These are phyloP conservation scores for Secale cereale DNA, from an alignment of 176 grass and related monocot genomes.

Conservation along the genomic window DNA sequence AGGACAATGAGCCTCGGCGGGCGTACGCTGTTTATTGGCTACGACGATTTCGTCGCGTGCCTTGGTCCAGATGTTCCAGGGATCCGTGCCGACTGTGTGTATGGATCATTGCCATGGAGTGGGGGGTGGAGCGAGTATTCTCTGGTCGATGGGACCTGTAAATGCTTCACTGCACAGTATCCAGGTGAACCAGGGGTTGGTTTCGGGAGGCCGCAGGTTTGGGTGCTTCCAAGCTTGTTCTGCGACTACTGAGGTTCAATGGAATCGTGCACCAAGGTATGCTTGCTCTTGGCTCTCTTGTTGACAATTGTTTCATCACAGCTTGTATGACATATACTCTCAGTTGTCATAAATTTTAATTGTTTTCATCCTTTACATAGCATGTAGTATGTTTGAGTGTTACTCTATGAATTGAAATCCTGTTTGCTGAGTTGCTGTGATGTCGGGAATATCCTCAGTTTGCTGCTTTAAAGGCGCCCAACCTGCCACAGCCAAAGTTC, in stretches of 20 bases:
- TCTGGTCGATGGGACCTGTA: slow-evolving; percentile 15
- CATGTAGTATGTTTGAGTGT: not conserved
- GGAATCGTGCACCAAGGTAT: not conserved
- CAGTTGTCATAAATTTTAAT: not conserved
- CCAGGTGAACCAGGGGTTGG: slow-evolving; percentile 23
- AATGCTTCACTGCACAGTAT: slow-evolving; percentile 19
- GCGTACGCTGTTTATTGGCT: slow-evolving; percentile 37
- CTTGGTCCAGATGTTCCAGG: slow-evolving; percentile 20
- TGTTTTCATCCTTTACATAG: not conserved
- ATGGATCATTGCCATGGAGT: slow-evolving; percentile 8
- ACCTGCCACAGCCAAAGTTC: not conserved
- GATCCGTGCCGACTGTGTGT: slow-evolving; percentile 43
- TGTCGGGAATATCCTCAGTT: not conserved
- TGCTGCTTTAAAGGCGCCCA: not conserved
- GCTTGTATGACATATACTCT: not conserved
- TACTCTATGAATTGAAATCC: not conserved
- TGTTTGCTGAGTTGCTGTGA: not conserved
- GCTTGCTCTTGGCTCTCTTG: not conserved
- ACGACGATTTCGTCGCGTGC: slow-evolving; percentile 31
- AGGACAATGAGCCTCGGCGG: slow-evolving; percentile 28
- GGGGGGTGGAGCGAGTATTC: slow-evolving; percentile 42
- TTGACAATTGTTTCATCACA: not conserved
- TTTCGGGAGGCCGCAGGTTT: slow-evolving; percentile 12
- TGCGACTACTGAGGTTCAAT: not conserved
- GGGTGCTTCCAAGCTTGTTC: slow-evolving; percentile 52